Conservation (phyloP, 139 green algal species). For the Micromonas pusilla region DNA sequence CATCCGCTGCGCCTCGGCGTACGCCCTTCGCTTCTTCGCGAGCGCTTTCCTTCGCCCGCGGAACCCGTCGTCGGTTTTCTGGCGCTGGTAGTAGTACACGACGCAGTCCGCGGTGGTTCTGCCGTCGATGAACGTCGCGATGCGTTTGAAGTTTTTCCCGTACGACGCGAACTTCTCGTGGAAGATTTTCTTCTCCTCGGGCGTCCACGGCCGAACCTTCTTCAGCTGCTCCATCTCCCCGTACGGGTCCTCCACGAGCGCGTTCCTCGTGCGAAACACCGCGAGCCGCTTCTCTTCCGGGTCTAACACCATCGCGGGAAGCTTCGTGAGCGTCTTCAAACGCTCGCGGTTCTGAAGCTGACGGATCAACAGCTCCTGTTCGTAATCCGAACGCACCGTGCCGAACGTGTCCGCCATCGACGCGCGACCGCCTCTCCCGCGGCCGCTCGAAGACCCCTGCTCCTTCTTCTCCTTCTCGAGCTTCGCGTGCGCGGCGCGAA, state of each 20-base stretch:
- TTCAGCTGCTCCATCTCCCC: constrained; percentile 39
- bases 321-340: constrained; percentile 51
- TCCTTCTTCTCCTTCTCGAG: not conserved
- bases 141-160: constrained; percentile 73
- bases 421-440: not conserved
- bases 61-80: constrained; percentile 82
- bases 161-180: constrained; percentile 72
- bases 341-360: constrained; percentile 59
- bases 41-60: constrained; percentile 71
- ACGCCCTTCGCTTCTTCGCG: constrained; percentile 76
- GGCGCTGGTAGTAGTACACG: constrained; percentile 71
- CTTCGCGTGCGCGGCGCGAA: not conserved
- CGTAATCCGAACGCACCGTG: constrained; percentile 49
- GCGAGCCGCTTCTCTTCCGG: constrained; percentile 40
- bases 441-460: not conserved
- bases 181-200: constrained; percentile 74
- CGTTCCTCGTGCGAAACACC: constrained; percentile 49
- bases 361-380: constrained; percentile 64
- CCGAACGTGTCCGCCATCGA: constrained; percentile 17
- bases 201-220: constrained; percentile 48
- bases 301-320: constrained; percentile 53
- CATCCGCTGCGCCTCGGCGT: constrained; percentile 45
- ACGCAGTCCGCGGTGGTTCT: constrained; percentile 72
- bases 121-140: constrained; percentile 61
- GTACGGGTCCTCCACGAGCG: constrained; percentile 52